A percentile compares a stretch with the other conserved stretches of the same genome.
Evolutionary conservation across 1,139 yeast genomes (phyloP).

Genomic region (Saccharomycopsis crataegensis): DNA sequence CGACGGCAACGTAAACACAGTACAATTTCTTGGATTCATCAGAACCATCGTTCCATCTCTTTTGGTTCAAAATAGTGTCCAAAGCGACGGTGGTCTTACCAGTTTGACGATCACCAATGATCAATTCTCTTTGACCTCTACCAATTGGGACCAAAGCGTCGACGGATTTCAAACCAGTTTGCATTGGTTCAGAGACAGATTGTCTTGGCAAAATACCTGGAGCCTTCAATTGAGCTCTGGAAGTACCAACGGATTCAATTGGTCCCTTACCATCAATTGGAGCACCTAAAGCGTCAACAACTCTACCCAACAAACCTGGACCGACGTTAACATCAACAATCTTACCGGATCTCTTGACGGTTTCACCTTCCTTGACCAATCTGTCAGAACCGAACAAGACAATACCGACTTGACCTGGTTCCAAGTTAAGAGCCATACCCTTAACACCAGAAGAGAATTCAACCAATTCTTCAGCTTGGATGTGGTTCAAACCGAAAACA

Average conservation of each 20-base stretch:
- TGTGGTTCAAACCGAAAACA: conserved; percentile 98
- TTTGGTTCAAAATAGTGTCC: conserved; percentile 97
- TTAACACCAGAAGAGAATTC: conserved; percentile 99
- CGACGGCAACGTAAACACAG: conserved; percentile 99
- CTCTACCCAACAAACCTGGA: conserved; percentile 97
- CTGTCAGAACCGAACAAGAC: conserved; percentile 99
- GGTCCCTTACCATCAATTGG: conserved; percentile 99
- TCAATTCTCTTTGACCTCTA: conserved; percentile 99
- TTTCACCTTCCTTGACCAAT: conserved; percentile 98
- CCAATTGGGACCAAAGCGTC: conserved; percentile 99
- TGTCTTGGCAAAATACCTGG: conserved; percentile 99
- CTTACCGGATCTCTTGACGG: conserved; percentile 99
- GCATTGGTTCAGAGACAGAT: conserved; percentile 98
- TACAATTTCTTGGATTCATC: conserved; percentile 97
- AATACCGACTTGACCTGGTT: conserved; percentile 99
- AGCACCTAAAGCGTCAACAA: conserved; percentile 98
- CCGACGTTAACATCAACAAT: conserved; percentile 99
- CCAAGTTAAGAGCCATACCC: conserved; percentile 99
- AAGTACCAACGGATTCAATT: conserved; percentile 72
- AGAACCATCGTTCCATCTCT: conserved; percentile 92
- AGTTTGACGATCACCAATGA: conserved; percentile 99
- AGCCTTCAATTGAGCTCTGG: conserved; percentile 98
- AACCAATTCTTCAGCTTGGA: conserved; percentile 99
- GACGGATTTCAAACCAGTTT: conserved; percentile 98
- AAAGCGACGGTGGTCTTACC: conserved; percentile 99